Base-by-base conservation (phyloP, 2,329 filamentous ascomycete genomes). In the Alternaria hordeiaustralica region DNA sequence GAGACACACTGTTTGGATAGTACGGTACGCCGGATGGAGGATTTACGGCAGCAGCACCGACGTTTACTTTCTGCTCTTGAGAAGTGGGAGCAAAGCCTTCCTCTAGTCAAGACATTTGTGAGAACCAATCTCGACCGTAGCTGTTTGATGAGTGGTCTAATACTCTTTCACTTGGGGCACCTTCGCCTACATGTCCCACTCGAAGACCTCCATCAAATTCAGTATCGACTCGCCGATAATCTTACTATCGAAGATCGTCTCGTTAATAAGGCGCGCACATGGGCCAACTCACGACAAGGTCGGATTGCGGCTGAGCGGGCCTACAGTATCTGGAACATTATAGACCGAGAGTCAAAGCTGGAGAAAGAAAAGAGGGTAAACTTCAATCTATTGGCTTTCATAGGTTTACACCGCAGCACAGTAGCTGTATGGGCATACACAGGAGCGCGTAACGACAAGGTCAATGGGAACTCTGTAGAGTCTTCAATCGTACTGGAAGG, bases 141-240 rank as follows among this genome's bases (percentile, higher is more conserved):
- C 44, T 21, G 26, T 23, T 25, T 58, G 26, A 18, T 58, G 44
- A 58, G 55, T 58, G 43, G 55, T 25, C 44, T 58, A 18, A 50
- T 58, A 58, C 44, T 58, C 25, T 58, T 36, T 25, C 55, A 58
- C 25, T 25, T 58, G n/a, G 20, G 55, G 6, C 36, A 33, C 11
- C 28, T 58, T 15, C 55, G 55, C 12, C 55, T 58, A 12, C 12
- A 20, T 21, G 55, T 33, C 10, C 55, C 55, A 6, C 25, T 58
- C 7, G 55, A 58, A 20, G 55, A 58, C 15, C n/a, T 49, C 15
- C 55, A 58, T 28, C 55, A 58, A 49, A 58, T 58, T 33, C 55
- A 58, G 13, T 58, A 58, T 36, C 44, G 55, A 18, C 23, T 58
- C 6, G 55, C 55, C 10, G 44, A 58, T n/a, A 41, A 58, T 33